These are phyloP conservation scores for Talaromyces sp. DNA, from an alignment of 2,329 filamentous ascomycete species.

Conservation along the genomic window DNA sequence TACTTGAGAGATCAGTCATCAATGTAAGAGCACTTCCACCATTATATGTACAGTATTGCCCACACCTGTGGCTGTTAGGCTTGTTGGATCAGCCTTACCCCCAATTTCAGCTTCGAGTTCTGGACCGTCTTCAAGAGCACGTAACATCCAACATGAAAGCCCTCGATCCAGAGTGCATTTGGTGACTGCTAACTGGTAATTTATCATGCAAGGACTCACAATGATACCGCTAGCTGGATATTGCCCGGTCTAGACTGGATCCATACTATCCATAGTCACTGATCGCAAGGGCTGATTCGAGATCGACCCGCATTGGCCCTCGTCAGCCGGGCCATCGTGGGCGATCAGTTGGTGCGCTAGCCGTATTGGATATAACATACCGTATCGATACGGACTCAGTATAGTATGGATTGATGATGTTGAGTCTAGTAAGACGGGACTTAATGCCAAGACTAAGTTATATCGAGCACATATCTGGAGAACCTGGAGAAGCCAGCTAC, in stretches of 20 bases:
- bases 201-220: neutral
- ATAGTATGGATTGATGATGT: too few relatives aligned
- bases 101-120: too few relatives aligned
- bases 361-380: neutral
- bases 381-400: neutral
- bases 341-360: neutral
- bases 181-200: neutral
- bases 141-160: too few relatives aligned
- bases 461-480: neutral
- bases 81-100: too few relatives aligned
- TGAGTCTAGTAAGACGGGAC: neutral
- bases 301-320: neutral
- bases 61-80: too few relatives aligned
- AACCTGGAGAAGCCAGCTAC: neutral
- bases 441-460: neutral
- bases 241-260: neutral
- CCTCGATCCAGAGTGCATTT: neutral
- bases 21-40: too few relatives aligned
- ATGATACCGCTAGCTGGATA: neutral
- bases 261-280: neutral
- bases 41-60: too few relatives aligned
- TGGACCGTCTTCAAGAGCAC: too few relatives aligned
- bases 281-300: neutral
- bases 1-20: too few relatives aligned
- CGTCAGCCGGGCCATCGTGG: neutral